Evolutionary conservation across 331 rosid species (phyloP), one percentile per base, ranked within the genome.

Genomic region (Quercus tomentella): DNA sequence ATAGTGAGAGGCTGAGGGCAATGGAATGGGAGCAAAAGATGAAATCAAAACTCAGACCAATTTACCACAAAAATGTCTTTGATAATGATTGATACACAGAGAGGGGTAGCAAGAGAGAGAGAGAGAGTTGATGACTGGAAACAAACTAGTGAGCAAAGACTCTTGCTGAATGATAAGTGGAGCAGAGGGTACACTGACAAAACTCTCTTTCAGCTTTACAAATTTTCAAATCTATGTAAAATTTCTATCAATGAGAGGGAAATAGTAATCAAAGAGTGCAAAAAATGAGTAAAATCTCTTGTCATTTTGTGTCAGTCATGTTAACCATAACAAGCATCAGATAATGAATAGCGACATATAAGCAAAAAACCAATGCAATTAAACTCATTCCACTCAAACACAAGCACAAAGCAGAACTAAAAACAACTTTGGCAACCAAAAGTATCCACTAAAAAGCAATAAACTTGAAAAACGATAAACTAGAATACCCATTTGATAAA

Each of bases 401-500:
- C 8, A 57, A 49, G 6, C 70, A 75, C 72, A 61, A 75, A 23
- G 54, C 56, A 22, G 31, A 2, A 30, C 54, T 49, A 18, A 35
- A 16, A 35, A 31, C 7, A 9, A 67, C 7, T 33, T 3, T 22
- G 37, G 11, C 72, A 20, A 14, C 72, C 5, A 10, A 8, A 41
- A 41, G 45, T 41, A 41, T 41, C 45, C 12, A 41, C 45, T 41
- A 41, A 41, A 41, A 67, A 67, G 72, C 17, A 33, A 33, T 14
- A 35, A 66, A 23, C 28, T 67, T 67, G 72, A 8, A 67, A 67
- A 33, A 67, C 21, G 25, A 77, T 28, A 76, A 67, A 65, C 86
- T 82, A 86, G 85, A 88, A 72, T 73, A 79, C 82, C 78, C 83
- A 77, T 88, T 86, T 75, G 83, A 86, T 89, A 82, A 82, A 49